phyloP scores from a whole-genome alignment of 2,329 filamentous ascomycete species.

The Zelopaecilomyces penicillatus region DNA sequence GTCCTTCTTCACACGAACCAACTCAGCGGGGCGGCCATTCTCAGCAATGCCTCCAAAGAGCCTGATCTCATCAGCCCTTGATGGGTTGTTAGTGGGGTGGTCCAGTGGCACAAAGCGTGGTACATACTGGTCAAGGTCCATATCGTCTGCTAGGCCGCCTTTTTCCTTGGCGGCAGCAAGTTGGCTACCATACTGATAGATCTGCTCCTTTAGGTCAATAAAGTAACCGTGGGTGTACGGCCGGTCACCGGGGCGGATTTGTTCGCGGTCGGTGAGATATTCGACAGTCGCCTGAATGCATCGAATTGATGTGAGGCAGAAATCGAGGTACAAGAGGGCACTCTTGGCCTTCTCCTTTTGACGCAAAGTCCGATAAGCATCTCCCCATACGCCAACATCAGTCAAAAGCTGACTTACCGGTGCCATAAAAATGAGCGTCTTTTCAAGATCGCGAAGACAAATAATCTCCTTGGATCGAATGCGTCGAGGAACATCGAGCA shows the following conservation, averaged over 20 bases:
- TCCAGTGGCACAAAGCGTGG: slow-evolving; percentile 22
- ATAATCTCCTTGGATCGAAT: slow-evolving; percentile 80
- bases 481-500: slow-evolving; percentile 68
- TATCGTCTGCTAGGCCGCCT: slow-evolving; percentile 47
- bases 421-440: slow-evolving; percentile 83
- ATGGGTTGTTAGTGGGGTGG: slow-evolving; percentile 19
- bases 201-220: slow-evolving; percentile 90
- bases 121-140: slow-evolving; percentile 52
- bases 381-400: slow-evolving; percentile 50
- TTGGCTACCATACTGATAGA: slow-evolving; percentile 79
- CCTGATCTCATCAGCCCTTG: slow-evolving; percentile 58
- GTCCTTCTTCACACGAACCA: slow-evolving; percentile 73
- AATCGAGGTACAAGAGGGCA: slow-evolving; percentile 67
- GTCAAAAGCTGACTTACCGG: slow-evolving; percentile 71
- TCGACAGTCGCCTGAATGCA: slow-evolving; percentile 86
- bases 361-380: slow-evolving; percentile 62
- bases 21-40: slow-evolving; percentile 74
- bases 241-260: slow-evolving; percentile 73
- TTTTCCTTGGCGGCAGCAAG: slow-evolving; percentile 67
- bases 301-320: slow-evolving; percentile 83
- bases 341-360: slow-evolving; percentile 70
- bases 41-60: slow-evolving; percentile 74
- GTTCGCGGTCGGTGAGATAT: slow-evolving; percentile 77
- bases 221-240: slow-evolving; percentile 96
- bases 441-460: slow-evolving; percentile 88